Percentiles rank a stretch among this genome's conserved stretches.
These are phyloP conservation scores for Hypomyces perniciosus DNA, from an alignment of 2,329 filamentous ascomycete genomes.

Conservation along the genomic window DNA sequence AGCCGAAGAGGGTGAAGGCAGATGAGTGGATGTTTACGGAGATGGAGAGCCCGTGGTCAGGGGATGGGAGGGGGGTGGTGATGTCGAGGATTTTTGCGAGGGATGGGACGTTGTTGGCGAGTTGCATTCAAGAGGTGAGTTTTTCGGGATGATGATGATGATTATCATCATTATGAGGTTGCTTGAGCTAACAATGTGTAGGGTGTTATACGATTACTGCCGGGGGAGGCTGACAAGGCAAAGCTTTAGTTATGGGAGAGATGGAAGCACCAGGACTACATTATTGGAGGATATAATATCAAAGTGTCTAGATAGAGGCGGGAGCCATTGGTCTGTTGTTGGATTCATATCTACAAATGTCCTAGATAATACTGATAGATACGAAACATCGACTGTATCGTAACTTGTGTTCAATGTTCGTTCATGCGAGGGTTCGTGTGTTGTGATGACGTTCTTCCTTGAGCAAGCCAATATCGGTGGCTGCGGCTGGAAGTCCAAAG, in stretches of 20 bases:
- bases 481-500: too few relatives aligned
- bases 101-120: conserved; percentile 69
- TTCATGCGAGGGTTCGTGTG: too few relatives aligned
- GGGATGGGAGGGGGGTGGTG: conserved; percentile 70
- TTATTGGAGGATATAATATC: background rate
- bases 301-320: too few relatives aligned
- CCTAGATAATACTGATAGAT: too few relatives aligned
- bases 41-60: conserved; percentile 75
- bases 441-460: too few relatives aligned
- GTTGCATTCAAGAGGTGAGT: conserved; percentile 70
- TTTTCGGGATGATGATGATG: background rate
- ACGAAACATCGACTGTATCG: too few relatives aligned
- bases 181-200: conserved; percentile 17
- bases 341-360: too few relatives aligned
- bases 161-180: background rate
- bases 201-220: conserved; percentile 47
- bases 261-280: too few relatives aligned
- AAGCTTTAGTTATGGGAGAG: conserved; percentile 24
- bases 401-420: too few relatives aligned
- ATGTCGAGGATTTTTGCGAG: conserved; percentile 65
- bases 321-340: too few relatives aligned
- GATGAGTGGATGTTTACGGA: conserved; percentile 77
- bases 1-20: conserved; percentile 50
- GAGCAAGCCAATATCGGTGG: too few relatives aligned
- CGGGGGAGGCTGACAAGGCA: conserved; percentile 29